Percentiles rank a stretch among this genome's conserved stretches.
phyloP scores from a whole-genome alignment of 495 filamentous ascomycete genomes.

The Chaetomium cochliodes region DNA sequence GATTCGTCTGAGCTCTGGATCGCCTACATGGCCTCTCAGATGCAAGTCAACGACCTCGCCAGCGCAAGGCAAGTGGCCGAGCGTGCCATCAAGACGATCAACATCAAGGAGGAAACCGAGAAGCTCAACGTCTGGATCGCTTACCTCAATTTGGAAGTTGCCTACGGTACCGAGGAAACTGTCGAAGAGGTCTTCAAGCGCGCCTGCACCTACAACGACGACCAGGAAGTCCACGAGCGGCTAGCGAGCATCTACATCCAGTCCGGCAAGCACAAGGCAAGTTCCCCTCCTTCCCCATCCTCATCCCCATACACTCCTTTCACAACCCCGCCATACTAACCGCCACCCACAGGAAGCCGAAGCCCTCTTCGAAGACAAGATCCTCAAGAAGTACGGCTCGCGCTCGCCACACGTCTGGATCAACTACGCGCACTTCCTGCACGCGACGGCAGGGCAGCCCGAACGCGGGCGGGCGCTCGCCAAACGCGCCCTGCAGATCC shows the following conservation, averaged over 20 bases:
- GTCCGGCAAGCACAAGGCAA: constrained; percentile 70
- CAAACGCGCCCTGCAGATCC: constrained; percentile 80
- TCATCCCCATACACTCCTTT: background rate
- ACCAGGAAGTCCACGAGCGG: constrained; percentile 84
- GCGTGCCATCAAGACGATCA: constrained; percentile 83
- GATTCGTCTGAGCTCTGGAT: constrained; percentile 90
- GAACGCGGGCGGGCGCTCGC: constrained; percentile 76
- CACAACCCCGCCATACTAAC: constrained; percentile 28
- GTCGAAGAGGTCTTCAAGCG: constrained; percentile 85
- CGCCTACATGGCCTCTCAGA: constrained; percentile 94
- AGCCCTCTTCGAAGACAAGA: constrained; percentile 70
- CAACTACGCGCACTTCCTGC: constrained; percentile 93
- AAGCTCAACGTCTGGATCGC: constrained; percentile 95
- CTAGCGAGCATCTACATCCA: constrained; percentile 93
- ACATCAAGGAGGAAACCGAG: constrained; percentile 80
- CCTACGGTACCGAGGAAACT: constrained; percentile 82
- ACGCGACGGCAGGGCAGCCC: constrained; percentile 63
- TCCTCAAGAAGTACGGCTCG: constrained; percentile 84
- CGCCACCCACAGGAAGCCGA: constrained; percentile 73
- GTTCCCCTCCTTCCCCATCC: constrained; percentile 21
- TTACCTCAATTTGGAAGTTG: constrained; percentile 88
- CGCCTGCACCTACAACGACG: constrained; percentile 91
- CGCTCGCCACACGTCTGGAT: constrained; percentile 75
- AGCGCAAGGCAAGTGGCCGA: constrained; percentile 86
- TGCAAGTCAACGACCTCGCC: constrained; percentile 80